Percentiles rank a stretch among this genome's conserved stretches.
phyloP scores from a whole-genome alignment of 495 filamentous ascomycete genomes.

The Daldinia concentrica region DNA sequence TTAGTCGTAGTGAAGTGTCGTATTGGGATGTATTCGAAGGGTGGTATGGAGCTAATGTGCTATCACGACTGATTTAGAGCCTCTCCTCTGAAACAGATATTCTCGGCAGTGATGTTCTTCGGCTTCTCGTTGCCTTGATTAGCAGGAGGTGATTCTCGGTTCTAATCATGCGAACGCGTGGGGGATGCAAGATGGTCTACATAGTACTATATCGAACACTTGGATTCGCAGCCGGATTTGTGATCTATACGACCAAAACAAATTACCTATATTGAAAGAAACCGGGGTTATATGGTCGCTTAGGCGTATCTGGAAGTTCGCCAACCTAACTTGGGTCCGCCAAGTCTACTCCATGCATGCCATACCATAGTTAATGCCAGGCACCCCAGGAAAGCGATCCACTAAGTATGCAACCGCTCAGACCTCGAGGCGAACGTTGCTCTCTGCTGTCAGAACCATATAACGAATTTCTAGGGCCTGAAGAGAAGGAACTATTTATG shows the following conservation, averaged over 20 bases:
- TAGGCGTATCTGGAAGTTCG: constrained; percentile 29
- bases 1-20: neutral
- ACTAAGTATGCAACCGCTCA: neutral
- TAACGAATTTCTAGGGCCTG: neutral
- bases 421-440: neutral
- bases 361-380: constrained; percentile 1
- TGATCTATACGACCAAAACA: constrained; percentile 17
- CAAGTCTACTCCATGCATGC: neutral
- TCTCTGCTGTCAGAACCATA: neutral
- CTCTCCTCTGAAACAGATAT: neutral
- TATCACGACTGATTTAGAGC: neutral
- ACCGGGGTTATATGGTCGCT: constrained; percentile 20
- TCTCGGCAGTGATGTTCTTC: neutral
- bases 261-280: constrained; percentile 14
- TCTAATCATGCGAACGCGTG: no score
- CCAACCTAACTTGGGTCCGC: neutral
- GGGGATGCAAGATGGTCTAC: no score
- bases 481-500: neutral
- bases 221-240: neutral
- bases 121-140: neutral
- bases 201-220: constrained; percentile 8
- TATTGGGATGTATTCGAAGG: neutral
- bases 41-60: neutral
- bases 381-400: constrained; percentile 14
- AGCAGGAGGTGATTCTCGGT: neutral